Conservation (phyloP, 2,329 filamentous ascomycete species). For the Paraphoma chrysanthemicola region DNA sequence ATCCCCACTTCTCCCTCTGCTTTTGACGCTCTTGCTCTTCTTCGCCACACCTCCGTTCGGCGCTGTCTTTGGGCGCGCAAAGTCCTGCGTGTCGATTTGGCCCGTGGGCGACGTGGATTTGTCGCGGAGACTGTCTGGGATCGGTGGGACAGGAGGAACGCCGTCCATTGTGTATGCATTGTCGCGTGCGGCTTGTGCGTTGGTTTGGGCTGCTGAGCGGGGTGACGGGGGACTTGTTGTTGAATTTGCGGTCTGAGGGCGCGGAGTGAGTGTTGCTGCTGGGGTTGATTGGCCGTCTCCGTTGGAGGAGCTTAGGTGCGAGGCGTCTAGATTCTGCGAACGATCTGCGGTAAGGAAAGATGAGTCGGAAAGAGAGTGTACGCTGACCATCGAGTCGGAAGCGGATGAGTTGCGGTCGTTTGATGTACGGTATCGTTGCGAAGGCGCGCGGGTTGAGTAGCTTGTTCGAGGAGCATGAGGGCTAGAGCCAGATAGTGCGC, state of each 20-base stretch:
- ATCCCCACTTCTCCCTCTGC: conserved; percentile 27
- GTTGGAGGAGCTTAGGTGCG: not conserved
- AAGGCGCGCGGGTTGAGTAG: conserved; percentile 34
- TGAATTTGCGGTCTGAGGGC: conserved; percentile 14
- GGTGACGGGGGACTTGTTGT: conserved; percentile 8
- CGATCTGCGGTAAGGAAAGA: conserved; percentile 52
- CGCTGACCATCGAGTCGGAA: conserved; percentile 75
- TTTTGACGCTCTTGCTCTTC: conserved; percentile 37
- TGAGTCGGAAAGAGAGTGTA: conserved; percentile 71
- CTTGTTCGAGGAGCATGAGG: conserved; percentile 35
- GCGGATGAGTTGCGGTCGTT: conserved; percentile 58
- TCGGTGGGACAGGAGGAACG: conserved; percentile 44
- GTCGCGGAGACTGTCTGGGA: conserved; percentile 36
- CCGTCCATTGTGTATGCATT: conserved; percentile 18
- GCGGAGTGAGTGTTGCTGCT: conserved; percentile 30
- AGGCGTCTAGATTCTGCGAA: not conserved
- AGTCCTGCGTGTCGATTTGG: conserved; percentile 11
- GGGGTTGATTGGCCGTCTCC: conserved; percentile 25
- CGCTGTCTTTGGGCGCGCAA: conserved; percentile 30
- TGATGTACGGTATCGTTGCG: conserved; percentile 43
- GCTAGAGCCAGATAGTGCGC: conserved; percentile 50
- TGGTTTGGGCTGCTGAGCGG: not conserved
- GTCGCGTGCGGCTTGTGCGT: conserved; percentile 19
- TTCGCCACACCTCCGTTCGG: conserved; percentile 21
- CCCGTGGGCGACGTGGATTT: conserved; percentile 12